Percentiles rank a stretch among this genome's conserved stretches.
These are phyloP conservation scores for Termitomyces sp. DNA, from an alignment of 768 basidiomycete species.

Conservation along the genomic window DNA sequence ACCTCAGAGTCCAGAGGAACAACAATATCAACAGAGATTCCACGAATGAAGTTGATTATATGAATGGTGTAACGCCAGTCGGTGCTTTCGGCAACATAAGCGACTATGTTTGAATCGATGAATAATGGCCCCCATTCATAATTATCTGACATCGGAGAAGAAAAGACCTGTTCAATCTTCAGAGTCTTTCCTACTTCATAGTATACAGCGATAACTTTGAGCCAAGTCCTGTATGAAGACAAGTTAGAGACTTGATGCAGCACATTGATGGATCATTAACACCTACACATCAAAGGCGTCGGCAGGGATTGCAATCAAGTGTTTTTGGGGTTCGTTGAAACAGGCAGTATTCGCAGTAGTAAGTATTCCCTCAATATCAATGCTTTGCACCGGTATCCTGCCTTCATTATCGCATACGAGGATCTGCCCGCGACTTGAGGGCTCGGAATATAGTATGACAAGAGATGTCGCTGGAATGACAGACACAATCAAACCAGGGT, in stretches of 20 bases:
- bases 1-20: neutral
- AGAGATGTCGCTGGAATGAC: neutral
- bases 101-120: constrained; percentile 4
- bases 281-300: too few relatives aligned
- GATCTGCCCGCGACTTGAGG: neutral
- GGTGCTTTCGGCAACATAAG: neutral
- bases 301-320: neutral
- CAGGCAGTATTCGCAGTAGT: too few relatives aligned
- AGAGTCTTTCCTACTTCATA: neutral
- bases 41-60: constrained; percentile 2
- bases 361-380: neutral
- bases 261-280: neutral
- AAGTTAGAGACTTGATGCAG: neutral
- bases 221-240: neutral
- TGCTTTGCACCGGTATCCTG: neutral
- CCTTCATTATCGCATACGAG: neutral
- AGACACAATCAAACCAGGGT: neutral
- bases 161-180: neutral
- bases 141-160: neutral
- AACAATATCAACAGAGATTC: neutral
- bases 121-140: neutral
- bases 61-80: neutral
- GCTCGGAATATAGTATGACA: neutral
- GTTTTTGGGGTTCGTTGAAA: neutral
- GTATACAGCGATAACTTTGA: neutral